These are phyloP conservation scores for Ogataea pini DNA, from an alignment of 805 yeast genomes.

Conservation along the genomic window DNA sequence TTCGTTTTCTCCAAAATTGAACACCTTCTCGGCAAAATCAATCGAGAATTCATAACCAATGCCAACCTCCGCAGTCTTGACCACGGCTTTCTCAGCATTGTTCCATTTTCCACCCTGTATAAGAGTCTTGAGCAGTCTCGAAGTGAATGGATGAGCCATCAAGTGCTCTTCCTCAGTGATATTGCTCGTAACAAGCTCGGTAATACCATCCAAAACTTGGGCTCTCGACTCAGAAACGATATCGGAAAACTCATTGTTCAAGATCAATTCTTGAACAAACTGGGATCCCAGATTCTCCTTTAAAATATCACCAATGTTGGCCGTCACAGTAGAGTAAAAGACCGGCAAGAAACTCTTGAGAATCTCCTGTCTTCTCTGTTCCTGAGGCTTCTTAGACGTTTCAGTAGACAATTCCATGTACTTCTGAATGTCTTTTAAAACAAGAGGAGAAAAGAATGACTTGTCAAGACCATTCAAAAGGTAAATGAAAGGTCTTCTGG, in stretches of 20 bases:
- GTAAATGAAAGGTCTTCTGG: constrained; percentile 87
- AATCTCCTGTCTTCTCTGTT: constrained; percentile 71
- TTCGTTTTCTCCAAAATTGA: constrained; percentile 53
- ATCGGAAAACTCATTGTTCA: constrained; percentile 45
- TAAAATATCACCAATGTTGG: constrained; percentile 53
- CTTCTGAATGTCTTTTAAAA: constrained; percentile 56
- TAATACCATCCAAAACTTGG: constrained; percentile 55
- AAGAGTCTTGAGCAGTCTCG: constrained; percentile 71
- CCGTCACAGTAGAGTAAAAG: constrained; percentile 55
- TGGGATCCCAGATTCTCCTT: constrained; percentile 81
- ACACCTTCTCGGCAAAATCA: constrained; percentile 43
- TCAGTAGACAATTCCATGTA: constrained; percentile 61
- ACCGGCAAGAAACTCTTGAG: constrained; percentile 63
- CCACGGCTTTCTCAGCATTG: constrained; percentile 55
- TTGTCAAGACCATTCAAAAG: constrained; percentile 77
- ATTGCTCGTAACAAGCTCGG: constrained; percentile 65
- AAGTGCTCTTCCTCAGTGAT: constrained; percentile 66
- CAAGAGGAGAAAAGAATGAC: constrained; percentile 74
- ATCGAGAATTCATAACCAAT: constrained; percentile 62
- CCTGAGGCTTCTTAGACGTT: constrained; percentile 85
- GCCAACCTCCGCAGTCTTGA: constrained; percentile 44
- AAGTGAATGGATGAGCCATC: constrained; percentile 67
- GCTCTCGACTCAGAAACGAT: constrained; percentile 33
- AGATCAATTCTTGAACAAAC: constrained; percentile 71
- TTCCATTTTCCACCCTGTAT: constrained; percentile 88